phyloP scores from a whole-genome alignment of 495 filamentous ascomycete genomes.

The Annulohypoxylon stygium region DNA sequence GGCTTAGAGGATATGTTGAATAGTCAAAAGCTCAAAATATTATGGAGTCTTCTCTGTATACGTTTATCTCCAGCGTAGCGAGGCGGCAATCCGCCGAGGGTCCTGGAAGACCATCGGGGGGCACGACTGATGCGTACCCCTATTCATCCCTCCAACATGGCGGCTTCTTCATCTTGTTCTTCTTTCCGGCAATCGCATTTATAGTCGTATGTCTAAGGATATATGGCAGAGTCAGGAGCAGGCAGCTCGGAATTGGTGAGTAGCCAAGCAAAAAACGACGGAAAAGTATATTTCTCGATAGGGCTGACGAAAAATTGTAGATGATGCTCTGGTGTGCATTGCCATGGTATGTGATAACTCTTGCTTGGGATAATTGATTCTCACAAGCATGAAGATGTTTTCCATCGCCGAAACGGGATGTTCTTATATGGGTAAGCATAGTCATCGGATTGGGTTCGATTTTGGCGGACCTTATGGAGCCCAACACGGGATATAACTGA shows the following conservation, averaged over 20 bases:
- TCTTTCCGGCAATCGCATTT: conserved; percentile 45
- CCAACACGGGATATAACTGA: conserved; percentile 11
- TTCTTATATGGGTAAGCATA: conserved; percentile 59
- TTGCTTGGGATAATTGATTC: conserved; percentile 8
- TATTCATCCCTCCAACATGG: conserved; percentile 49
- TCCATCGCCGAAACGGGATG: conserved; percentile 59
- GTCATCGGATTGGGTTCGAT: not conserved
- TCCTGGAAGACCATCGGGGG: conserved; percentile 34
- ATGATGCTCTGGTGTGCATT: conserved; percentile 60
- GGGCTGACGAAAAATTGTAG: conserved; percentile 28
- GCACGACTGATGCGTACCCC: conserved; percentile 37
- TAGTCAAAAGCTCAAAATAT: not conserved
- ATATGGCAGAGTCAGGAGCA: conserved; percentile 48
- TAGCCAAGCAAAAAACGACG: not conserved
- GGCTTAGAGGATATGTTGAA: conserved; percentile 6
- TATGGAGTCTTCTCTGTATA: conserved; percentile 46
- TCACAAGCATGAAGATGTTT: conserved; percentile 47
- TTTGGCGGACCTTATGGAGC: not conserved
- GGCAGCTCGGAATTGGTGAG: conserved; percentile 56
- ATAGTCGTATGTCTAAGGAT: conserved; percentile 46
- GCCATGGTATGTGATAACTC: conserved; percentile 53
- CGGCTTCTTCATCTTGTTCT: conserved; percentile 49
- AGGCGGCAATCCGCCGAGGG: conserved; percentile 37
- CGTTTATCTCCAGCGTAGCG: conserved; percentile 30
- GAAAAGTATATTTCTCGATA: not conserved